Evolutionary conservation across 345 rosid species (phyloP).

Genomic region (Linum lewisii): DNA sequence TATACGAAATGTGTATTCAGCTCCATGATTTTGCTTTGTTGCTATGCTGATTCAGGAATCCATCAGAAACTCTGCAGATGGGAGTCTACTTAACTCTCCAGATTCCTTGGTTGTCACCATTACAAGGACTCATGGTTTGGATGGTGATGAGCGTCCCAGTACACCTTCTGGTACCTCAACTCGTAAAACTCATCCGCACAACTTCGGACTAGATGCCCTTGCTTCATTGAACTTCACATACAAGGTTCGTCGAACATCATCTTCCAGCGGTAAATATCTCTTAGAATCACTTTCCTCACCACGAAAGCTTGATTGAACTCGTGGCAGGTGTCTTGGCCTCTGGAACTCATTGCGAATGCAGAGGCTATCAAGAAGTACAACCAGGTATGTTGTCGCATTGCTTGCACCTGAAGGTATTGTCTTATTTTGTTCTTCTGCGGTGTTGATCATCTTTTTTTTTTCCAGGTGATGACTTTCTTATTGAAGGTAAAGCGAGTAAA

Average conservation of each 20-base stretch:
- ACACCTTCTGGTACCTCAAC: conserved; percentile 33
- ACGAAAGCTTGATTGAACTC: conserved; percentile 8
- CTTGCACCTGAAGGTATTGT: conserved; percentile 13
- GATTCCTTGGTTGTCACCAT: conserved; percentile 73
- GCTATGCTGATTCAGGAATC: conserved; percentile 56
- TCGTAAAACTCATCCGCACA: conserved; percentile 33
- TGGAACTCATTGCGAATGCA: conserved; percentile 81
- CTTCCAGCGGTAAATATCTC: conserved; percentile 8
- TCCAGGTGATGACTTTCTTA: conserved; percentile 84
- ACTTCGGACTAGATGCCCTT: conserved; percentile 70
- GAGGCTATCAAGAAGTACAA: conserved; percentile 94
- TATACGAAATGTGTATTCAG: conserved; percentile 5
- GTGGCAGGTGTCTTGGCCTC: conserved; percentile 92
- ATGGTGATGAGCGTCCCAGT: conserved; percentile 45
- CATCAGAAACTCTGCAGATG: conserved; percentile 87
- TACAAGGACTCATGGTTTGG: conserved; percentile 39
- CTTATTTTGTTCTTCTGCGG: conserved; percentile 16
- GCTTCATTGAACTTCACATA: conserved; percentile 70
- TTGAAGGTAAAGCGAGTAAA: conserved; percentile 97
- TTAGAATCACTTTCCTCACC: conserved; percentile 7
- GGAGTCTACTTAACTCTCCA: conserved; percentile 63
- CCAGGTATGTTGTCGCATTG: conserved; percentile 46
- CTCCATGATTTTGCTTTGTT: conserved; percentile 4
- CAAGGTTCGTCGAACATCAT: conserved; percentile 41
- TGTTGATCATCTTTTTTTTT: conserved; percentile 15